phyloP scores from a whole-genome alignment of 1,139 yeast species.

The Yamadazyma friedrichii region DNA sequence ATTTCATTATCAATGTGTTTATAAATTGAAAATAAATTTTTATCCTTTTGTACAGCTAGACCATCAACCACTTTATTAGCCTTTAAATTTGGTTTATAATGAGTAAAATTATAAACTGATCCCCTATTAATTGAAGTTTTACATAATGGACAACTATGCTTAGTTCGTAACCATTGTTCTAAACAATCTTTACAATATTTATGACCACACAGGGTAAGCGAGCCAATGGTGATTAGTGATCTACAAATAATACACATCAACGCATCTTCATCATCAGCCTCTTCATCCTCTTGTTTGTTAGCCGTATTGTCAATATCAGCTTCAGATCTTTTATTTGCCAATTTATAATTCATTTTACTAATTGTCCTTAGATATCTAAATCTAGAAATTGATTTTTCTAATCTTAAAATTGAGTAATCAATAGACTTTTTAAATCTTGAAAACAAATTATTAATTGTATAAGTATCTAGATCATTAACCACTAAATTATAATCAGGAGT shows the following conservation, averaged over 20 bases:
- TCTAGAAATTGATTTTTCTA: conserved; percentile 50
- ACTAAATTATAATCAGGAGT: conserved; percentile 23
- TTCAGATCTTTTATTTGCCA: conserved; percentile 4
- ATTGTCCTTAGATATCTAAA: conserved; percentile 61
- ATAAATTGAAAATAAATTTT: conserved; percentile 46
- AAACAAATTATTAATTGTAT: conserved; percentile 1
- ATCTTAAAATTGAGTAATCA: conserved; percentile 9
- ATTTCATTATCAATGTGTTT: conserved; percentile 41
- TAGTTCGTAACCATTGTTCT: conserved; percentile 62
- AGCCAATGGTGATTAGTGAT: conserved; percentile 64
- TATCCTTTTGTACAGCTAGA: conserved; percentile 14
- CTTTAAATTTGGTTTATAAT: conserved; percentile 45
- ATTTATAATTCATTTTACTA: conserved; percentile 12
- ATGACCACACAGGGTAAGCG: conserved; percentile 87
- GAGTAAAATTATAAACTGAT: conserved; percentile 61
- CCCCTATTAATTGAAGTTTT: conserved; percentile 44
- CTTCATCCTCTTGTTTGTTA: not conserved
- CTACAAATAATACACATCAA: conserved; percentile 77
- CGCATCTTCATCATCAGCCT: conserved; percentile 29
- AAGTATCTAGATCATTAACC: conserved; percentile 18
- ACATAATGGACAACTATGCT: conserved; percentile 73
- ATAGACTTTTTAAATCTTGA: not conserved
- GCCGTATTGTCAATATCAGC: not conserved
- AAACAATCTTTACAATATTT: conserved; percentile 80
- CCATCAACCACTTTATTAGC: conserved; percentile 40